Percentiles rank a stretch among this genome's conserved stretches.
These are phyloP conservation scores for Lentinus tigrinus DNA, from an alignment of 768 basidiomycete genomes.

Conservation along the genomic window DNA sequence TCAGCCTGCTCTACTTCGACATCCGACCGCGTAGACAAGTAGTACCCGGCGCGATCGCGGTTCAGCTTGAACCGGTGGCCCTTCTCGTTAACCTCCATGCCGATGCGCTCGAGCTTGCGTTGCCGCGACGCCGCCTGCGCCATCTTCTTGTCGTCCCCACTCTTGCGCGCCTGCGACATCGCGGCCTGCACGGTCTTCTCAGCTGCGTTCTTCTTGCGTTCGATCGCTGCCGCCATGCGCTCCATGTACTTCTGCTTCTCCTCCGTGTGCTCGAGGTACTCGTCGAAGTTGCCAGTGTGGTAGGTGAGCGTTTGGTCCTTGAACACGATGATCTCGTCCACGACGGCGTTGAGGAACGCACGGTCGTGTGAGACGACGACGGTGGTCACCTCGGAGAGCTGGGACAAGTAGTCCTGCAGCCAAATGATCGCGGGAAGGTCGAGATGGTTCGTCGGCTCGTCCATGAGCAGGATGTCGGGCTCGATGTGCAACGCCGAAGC, in stretches of 20 bases:
- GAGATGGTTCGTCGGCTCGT: conserved; percentile 96
- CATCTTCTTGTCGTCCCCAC: conserved; percentile 25
- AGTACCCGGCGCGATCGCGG: conserved; percentile 19
- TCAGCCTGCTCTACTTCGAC: conserved; percentile 19
- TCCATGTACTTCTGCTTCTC: conserved; percentile 20
- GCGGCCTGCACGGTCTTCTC: conserved; percentile 21
- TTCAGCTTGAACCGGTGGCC: conserved; percentile 25
- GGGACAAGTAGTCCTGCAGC: conserved; percentile 14
- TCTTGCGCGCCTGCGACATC: conserved; percentile 17
- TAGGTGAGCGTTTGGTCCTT: conserved; percentile 19
- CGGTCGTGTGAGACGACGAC: conserved; percentile 25
- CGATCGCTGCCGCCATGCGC: conserved; percentile 16
- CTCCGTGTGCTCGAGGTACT: conserved; percentile 21
- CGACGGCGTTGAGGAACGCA: conserved; percentile 23
- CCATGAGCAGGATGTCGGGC: conserved; percentile 88
- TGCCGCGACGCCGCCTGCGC: conserved; percentile 8
- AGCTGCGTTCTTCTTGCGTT: conserved; percentile 18
- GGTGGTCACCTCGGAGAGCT: conserved; percentile 17
- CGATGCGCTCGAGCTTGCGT: conserved; percentile 18
- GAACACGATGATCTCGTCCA: conserved; percentile 22
- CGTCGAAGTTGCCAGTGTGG: conserved; percentile 20
- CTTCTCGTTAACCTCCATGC: conserved; percentile 23
- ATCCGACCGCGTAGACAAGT: conserved; percentile 5
- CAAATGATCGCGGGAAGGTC: conserved; percentile 87
- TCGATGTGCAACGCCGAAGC: conserved; percentile 91